Base-by-base conservation (phyloP, 345 rosid species). In the Heritiera littoralis region DNA sequence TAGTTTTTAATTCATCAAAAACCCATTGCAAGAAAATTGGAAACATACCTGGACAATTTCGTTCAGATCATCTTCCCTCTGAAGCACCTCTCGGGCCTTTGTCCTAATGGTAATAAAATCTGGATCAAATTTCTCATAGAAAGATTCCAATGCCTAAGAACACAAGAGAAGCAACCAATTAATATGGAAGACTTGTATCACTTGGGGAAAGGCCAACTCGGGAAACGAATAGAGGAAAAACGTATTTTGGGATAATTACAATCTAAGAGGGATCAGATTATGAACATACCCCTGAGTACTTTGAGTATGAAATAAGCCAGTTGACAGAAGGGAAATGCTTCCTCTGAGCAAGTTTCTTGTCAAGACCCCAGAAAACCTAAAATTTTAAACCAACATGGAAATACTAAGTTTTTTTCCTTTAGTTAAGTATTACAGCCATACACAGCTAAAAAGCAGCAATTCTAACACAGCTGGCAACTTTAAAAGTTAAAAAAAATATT, bases 311-410 rank as follows among this genome's bases (percentile, higher is more conserved):
- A 82, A 97, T 97, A 75, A 97, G 90, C 99, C 99, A 97, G 81
- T 96, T 96, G 30, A 96, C 99, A 79, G 99, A 96, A 69, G 99
- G 99, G 70, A 97, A 97, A 91, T 97, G 99, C 81, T 97, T 97
- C 84, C 99, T 91, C 88, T 94, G 99, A n/a, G 99, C 98, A 85
- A 97, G 97, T 87, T 97, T 97, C 92, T 97, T 97, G 86, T 97
- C 99, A 85, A 97, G 89, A 84, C 99, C 99, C 99, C 99, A 97
- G 89, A 97, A 97, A 80, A 97, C 99, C 99, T 97, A 89, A 79
- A 83, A 80, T 66, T 46, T 46, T 13, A 77, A 78, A 68, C 10
- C 35, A 76, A 75, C 15, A 9, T 32, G 1, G 15, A 72, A 41
- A 72, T 15, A 9, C 20, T 49, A 30, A 28, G 58, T 41, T 48